Evolutionary conservation across 1,139 yeast genomes (phyloP), one percentile per base, ranked within the genome.

Genomic region (Cylindricascospora bacillispora): DNA sequence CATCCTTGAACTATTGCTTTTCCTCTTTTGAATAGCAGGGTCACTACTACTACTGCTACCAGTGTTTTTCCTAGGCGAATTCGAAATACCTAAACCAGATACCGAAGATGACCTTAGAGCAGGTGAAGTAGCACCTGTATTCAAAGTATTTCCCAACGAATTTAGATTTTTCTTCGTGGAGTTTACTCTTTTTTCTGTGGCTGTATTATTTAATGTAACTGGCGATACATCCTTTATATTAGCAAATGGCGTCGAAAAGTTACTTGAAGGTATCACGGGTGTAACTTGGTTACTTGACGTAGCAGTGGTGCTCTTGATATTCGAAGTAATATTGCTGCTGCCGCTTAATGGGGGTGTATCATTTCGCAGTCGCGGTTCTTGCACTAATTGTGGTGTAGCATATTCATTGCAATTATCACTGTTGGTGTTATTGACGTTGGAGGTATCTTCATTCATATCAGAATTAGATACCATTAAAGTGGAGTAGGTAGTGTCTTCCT

Each of bases 1-100:
- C 44, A 69, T 59, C 21, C 10, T 18, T 10, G 21, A 18, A 10
- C 21, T 27, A 12, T 22, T 27, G 20, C 25, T 21, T 13, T 27
- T 27, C 11, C 29, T 7, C 21, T 18, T 18, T 10, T 7, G 9
- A 10, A 10, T 10, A 7, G 21, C 21, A 10, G 21, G 21, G n/a
- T n/a, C n/a, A n/a, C n/a, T n/a, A n/a, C n/a, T n/a, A n/a, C n/a
- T n/a, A n/a, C n/a, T n/a, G n/a, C n/a, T n/a, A n/a, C n/a, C n/a
- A n/a, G n/a, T n/a, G n/a, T n/a, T 17, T 18, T 25, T 25, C 4
- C 22, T 12, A 15, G 28, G 28, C 11, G 17, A 22, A 9, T 20
- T 22, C 4, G 29, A 12, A 6, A 13, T 18, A 3, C 24, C 18
- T n/a, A 22, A 20, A 6, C 15, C 14, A 4, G 29, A 14, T 15